Evolutionary conservation across 192 early-diverging fungal genomes (phyloP).

Genomic region (Coemansia sp.): DNA sequence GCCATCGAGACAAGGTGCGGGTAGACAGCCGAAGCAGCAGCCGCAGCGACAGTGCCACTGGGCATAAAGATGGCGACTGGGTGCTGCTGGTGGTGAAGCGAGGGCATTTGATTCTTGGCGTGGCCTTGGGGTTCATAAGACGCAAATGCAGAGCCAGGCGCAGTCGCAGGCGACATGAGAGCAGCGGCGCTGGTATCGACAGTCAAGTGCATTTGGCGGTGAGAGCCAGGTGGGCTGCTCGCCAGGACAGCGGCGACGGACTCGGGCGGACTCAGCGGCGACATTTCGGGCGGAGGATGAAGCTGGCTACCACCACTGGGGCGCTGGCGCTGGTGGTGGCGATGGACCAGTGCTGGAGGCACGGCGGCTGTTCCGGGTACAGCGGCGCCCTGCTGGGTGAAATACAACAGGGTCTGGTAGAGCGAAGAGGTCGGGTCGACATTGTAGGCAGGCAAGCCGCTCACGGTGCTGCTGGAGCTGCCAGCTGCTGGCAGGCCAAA

Average conservation of each 20-base stretch:
- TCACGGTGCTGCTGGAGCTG: background rate
- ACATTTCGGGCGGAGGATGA: conserved; percentile 3
- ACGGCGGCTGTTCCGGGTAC: background rate
- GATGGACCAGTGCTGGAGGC: background rate
- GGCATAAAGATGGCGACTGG: conserved; percentile 25
- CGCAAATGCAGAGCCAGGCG: conserved; percentile 17
- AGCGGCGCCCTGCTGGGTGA: conserved; percentile 17
- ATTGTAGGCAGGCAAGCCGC: conserved; percentile 10
- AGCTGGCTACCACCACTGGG: background rate
- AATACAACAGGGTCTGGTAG: conserved; percentile 36
- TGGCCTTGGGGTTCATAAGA: conserved; percentile 14
- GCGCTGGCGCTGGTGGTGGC: conserved; percentile 2
- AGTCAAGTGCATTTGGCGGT: background rate
- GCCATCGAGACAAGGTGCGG: conserved; percentile 4
- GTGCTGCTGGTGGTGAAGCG: conserved; percentile 15
- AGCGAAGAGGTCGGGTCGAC: conserved; percentile 18
- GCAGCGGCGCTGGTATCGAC: background rate
- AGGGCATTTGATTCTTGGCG: background rate
- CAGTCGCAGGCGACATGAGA: conserved; percentile 12
- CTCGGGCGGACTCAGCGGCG: conserved; percentile 17
- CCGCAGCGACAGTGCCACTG: conserved; percentile 8
- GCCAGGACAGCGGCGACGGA: conserved; percentile 11
- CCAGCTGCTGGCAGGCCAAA: conserved; percentile 11
- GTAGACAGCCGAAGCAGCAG: conserved; percentile 1
- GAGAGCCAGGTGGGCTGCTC: conserved; percentile 1